These are phyloP conservation scores for Ceriops tagal DNA, from an alignment of 345 rosid species.

Conservation along the genomic window DNA sequence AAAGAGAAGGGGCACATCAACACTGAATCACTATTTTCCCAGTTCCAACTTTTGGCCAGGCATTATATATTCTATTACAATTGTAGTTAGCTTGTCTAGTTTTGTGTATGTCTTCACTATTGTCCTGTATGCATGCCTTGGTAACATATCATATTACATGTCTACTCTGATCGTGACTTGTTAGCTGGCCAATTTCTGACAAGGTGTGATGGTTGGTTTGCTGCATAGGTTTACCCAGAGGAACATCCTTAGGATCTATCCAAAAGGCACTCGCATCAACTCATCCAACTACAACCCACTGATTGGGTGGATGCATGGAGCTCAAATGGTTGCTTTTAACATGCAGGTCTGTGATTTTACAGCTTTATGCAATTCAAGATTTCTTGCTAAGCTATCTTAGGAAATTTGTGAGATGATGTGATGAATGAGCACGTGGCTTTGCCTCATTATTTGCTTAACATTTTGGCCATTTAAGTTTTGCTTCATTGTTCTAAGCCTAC, in stretches of 20 bases:
- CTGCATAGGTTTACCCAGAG: constrained; percentile 65
- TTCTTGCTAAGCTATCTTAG: constrained; percentile 1
- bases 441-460: not conserved
- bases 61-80: not conserved
- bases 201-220: constrained; percentile 21
- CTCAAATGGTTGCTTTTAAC: constrained; percentile 88
- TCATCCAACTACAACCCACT: constrained; percentile 75
- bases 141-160: too few species aligned
- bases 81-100: not conserved
- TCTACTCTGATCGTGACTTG: constrained; percentile 2
- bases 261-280: constrained; percentile 71
- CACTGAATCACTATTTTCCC: not conserved
- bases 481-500: too few species aligned
- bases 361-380: not conserved
- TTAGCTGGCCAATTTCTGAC: not conserved
- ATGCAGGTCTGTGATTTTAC: constrained; percentile 58
- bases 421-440: not conserved
- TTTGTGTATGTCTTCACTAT: not conserved
- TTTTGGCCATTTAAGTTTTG: not conserved
- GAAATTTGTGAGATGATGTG: too few species aligned
- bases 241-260: constrained; percentile 78
- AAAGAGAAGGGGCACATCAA: too few species aligned
- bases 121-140: not conserved
- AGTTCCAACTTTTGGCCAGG: not conserved
- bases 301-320: constrained; percentile 77